Evolutionary conservation across 352 stramenopile species (phyloP), one percentile per base, ranked within the genome.

Genomic region (Blastocystis sp.): DNA sequence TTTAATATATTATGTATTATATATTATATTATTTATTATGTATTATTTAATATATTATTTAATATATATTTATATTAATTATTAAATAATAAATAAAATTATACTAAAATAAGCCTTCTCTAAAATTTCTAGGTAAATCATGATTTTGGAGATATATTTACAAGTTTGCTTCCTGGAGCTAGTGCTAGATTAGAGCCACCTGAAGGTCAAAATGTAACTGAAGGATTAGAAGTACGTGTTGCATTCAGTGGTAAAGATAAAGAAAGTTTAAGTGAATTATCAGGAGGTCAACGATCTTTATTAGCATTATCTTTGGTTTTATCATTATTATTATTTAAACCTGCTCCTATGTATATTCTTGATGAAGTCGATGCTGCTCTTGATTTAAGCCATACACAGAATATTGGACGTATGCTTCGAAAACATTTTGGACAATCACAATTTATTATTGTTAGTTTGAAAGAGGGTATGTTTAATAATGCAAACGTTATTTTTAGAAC

Each of bases 391-490:
- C 91, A 99, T 76, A 99, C 91, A 9, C 91, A 98, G 66, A 99
- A 99, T 70, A 99, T 99, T 68, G 91, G 91, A 13, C 87, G 93
- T 56, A 99, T 99, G 91, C 89, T 99, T 39, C 83, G 88, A 9
- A 93, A 86, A 27, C 90, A 99, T 71, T 99, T 99, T 70, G 91
- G 80, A 27, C 79, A 94, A 67, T 95, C 85, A 65, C 91, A 99
- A 72, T 99, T 99, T 71, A 95, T 99, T 67, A 88, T 99, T 48
- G 91, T 99, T 16, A 95, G 84, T 24, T 73, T 96, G 16, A 95
- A 98, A 72, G 90, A 99, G 75, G 91, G 91, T 39, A 99, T 99
- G 91, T 99, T 99, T 76, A 97, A 96, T 75, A 99, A 99, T 70
- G 91, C 91, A 7, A 99, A 98, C 72, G 90, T 97, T 3, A 93